Evolutionary conservation across 495 filamentous ascomycete species (phyloP), one percentile per base, ranked within the genome.

Genomic region (Aspergillus wentii): DNA sequence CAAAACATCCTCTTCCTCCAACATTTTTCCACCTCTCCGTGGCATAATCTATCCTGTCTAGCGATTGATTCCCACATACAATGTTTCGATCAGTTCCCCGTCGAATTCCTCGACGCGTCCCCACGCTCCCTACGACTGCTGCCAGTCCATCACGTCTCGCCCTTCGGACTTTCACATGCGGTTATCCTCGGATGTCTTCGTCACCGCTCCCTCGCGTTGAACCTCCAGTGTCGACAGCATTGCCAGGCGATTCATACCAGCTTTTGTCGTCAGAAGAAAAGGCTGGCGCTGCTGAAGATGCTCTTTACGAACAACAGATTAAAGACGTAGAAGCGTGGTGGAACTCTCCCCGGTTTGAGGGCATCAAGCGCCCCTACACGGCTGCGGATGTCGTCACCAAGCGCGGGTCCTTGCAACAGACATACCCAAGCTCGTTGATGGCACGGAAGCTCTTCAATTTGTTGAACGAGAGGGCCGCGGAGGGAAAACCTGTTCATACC

Each of bases 401-500:
- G 69, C 77, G 92, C 39, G 92, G 92, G 3, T 80, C 85, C 7
- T 69, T 96, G 43, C 75, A 84, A 53, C 90, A 96, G 54, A 74
- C 71, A 38, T 97, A 96, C 46, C 88, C 94, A 0, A 92, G 86
- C 58, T 94, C 86, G 2, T 58, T 89, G 33, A 94, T 94, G 88
- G 92, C 94, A 5, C 76, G 85, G 54, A 96, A 98, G 61, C 74
- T 98, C 8, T 98, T 94, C 66, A 81, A 91, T 55, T 62, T 97
- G 41, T 68, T 98, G 35, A 81, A 82, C 40, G 80, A 88, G 54
- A 73, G 82, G 50, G 79, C 79, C 13, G 78, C 78, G 13, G 74
- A 80, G 43, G 86, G 85, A 17, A 67, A 92, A 55, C 94, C 92
- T 23, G 86, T 98, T 30, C 89, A 95, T 66, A 95, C 89, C 0